Evolutionary conservation across 768 basidiomycete genomes (phyloP).

Genomic region (Mycena capillaripes): DNA sequence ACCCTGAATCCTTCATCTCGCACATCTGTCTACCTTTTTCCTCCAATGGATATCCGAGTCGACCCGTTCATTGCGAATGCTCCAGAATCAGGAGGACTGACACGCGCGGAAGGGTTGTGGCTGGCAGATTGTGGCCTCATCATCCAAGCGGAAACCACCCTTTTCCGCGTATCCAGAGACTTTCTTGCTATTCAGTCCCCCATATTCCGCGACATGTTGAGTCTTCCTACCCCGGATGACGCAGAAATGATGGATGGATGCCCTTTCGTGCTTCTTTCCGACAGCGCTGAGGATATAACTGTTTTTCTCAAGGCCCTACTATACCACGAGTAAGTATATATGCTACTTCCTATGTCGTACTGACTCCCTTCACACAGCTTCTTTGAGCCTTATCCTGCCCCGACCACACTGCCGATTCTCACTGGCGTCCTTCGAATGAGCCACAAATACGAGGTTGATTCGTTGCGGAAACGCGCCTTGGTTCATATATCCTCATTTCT

Average conservation of each 20-base stretch:
- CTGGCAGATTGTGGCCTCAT: slow-evolving; percentile 6
- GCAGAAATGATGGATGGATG: slow-evolving; percentile 18
- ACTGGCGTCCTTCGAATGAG: slow-evolving; percentile 3
- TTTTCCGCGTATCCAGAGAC: slow-evolving; percentile 13
- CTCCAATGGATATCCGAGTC: too few relatives aligned
- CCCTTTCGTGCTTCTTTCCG: slow-evolving; percentile 12
- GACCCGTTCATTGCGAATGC: too few relatives aligned
- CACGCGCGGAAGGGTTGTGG: not conserved
- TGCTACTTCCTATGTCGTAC: not conserved
- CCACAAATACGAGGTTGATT: slow-evolving; percentile 13
- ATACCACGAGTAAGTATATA: not conserved
- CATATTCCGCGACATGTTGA: slow-evolving; percentile 20
- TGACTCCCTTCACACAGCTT: not conserved
- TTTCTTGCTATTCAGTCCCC: slow-evolving; percentile 9
- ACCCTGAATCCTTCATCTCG: too few relatives aligned
- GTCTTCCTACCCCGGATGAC: not conserved
- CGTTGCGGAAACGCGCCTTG: not conserved
- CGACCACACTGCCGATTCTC: not conserved
- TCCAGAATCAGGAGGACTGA: too few relatives aligned
- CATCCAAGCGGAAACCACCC: not conserved
- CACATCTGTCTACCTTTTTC: too few relatives aligned
- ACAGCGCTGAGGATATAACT: not conserved
- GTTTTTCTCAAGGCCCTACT: slow-evolving; percentile 11
- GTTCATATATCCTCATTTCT: not conserved
- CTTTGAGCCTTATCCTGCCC: slow-evolving; percentile 3